These are phyloP conservation scores for Russula olivacea DNA, from an alignment of 768 basidiomycete genomes.

Conservation along the genomic window DNA sequence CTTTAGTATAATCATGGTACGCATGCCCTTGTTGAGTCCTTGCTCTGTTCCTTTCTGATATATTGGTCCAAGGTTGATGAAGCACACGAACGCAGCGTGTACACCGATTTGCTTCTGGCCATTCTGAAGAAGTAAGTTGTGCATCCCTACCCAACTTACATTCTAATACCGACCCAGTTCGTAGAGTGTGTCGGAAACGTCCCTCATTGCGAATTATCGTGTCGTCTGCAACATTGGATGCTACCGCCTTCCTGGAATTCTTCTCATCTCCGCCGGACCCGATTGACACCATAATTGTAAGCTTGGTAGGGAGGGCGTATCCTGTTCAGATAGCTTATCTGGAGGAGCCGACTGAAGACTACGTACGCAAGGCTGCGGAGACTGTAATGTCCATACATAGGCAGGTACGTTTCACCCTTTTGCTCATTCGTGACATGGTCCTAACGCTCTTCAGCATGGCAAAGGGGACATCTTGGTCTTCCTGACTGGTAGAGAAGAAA, in stretches of 20 bases:
- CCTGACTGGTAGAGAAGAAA: conserved; percentile 93
- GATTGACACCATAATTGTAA: conserved; percentile 76
- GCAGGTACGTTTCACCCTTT: conserved; percentile 44
- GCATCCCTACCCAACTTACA: not conserved
- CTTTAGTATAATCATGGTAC: conserved; percentile 93
- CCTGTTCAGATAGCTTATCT: conserved; percentile 93
- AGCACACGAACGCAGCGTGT: conserved; percentile 94
- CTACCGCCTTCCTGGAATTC: conserved; percentile 81
- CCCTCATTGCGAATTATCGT: conserved; percentile 86
- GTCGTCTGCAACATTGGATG: conserved; percentile 96
- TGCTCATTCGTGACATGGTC: not conserved
- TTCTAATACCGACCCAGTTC: not conserved
- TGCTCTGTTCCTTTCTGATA: not conserved
- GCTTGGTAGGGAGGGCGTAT: conserved; percentile 89
- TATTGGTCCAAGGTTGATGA: conserved; percentile 71
- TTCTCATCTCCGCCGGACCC: conserved; percentile 62
- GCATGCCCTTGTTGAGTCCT: conserved; percentile 24
- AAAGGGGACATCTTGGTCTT: conserved; percentile 91
- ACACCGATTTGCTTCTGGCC: conserved; percentile 90
- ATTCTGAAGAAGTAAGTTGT: conserved; percentile 77
- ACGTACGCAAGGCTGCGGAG: conserved; percentile 75
- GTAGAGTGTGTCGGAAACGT: conserved; percentile 85
- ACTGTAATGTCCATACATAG: conserved; percentile 76
- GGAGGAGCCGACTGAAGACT: conserved; percentile 69
- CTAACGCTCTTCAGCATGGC: conserved; percentile 48